Base-by-base conservation (phyloP, 257 asterid genomes). In the Capsicum rhomboideum region DNA sequence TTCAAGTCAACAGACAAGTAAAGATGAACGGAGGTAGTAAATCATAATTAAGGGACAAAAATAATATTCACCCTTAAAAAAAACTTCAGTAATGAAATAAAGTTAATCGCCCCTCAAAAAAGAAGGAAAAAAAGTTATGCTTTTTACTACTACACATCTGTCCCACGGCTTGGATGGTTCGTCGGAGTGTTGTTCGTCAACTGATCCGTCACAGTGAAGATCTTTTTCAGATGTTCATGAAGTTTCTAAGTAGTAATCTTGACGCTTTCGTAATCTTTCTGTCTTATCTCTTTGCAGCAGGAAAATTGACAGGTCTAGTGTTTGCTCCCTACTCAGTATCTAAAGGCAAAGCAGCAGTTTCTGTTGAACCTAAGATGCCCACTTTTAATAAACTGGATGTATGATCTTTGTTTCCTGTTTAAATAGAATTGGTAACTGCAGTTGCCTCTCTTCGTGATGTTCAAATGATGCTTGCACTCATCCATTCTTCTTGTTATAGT, bases 321-420 rank as follows among this genome's bases (percentile, higher is more conserved):
- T 93, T 89, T 89, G 95, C 99, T 49, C 91, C 97, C 46, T 94
- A 91, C 86, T 84, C 98, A 17, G 83, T 96, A 87, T 96, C 61
- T 93, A 96, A 96, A 89, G 99, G 98, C 82, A 94, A 94, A 90
- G 97, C 98, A 72, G 94, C 98, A 10, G 92, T 96, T 23, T 89
- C 97, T 80, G 93, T 97, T 66, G 87, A 86, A 82, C 98, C 97
- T 71, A 82, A 83, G 82, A 90, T 90, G 80, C 98, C 97, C 11
- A 90, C 91, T 67, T 94, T 92, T 68, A 85, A 74, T 50, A 92
- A 92, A 92, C 50, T 89, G 88, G 92, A 88, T 52, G 99, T 95
- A 90, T 23, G 91, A 37, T 74, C 28, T 86, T 79, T 66, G 31
- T 55, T 77, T 23, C 34, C 87, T 67, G 54, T 82, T 71, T 13